A percentile compares a stretch with the other conserved stretches of the same genome.
phyloP scores from a whole-genome alignment of 768 basidiomycete genomes.

The Clavulina sp. region DNA sequence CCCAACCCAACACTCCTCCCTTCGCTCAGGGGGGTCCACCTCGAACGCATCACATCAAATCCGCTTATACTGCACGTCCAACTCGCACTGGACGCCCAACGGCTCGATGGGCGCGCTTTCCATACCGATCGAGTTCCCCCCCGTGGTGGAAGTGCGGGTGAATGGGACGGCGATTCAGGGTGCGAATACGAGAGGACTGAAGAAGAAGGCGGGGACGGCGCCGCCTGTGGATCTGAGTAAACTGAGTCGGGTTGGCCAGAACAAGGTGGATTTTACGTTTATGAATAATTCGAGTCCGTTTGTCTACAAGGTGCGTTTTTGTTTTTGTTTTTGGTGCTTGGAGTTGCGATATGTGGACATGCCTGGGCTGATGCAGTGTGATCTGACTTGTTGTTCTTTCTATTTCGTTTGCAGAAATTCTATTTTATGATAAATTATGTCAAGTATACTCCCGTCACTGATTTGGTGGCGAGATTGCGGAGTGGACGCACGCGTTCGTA shows the following conservation, averaged over 20 bases:
- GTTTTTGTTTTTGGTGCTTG: neutral
- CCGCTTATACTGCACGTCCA: constrained; percentile 78
- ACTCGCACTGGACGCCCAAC: no score
- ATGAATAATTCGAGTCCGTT: constrained; percentile 40
- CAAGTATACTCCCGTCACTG: constrained; percentile 51
- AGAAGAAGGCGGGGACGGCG: constrained; percentile 88
- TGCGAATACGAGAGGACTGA: constrained; percentile 79
- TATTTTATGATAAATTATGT: constrained; percentile 75
- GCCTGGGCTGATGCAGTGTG: neutral
- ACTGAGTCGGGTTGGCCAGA: constrained; percentile 29
- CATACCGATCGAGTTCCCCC: constrained; percentile 79
- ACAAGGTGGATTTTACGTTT: constrained; percentile 75
- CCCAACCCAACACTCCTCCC: constrained; percentile 5
- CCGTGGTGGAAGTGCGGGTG: constrained; percentile 79
- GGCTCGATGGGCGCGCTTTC: constrained; percentile 24
- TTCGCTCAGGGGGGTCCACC: neutral
- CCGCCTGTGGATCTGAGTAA: constrained; percentile 61
- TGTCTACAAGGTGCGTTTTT: constrained; percentile 42
- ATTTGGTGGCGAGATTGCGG: constrained; percentile 51
- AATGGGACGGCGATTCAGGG: constrained; percentile 46
- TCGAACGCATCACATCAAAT: constrained; percentile 56
- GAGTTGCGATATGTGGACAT: neutral
- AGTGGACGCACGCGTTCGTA: constrained; percentile 44
- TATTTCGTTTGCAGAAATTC: constrained; percentile 49
- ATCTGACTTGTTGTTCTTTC: neutral